Base-by-base conservation (phyloP, 306 rosid genomes). In the Chamaecrista fasciculata region DNA sequence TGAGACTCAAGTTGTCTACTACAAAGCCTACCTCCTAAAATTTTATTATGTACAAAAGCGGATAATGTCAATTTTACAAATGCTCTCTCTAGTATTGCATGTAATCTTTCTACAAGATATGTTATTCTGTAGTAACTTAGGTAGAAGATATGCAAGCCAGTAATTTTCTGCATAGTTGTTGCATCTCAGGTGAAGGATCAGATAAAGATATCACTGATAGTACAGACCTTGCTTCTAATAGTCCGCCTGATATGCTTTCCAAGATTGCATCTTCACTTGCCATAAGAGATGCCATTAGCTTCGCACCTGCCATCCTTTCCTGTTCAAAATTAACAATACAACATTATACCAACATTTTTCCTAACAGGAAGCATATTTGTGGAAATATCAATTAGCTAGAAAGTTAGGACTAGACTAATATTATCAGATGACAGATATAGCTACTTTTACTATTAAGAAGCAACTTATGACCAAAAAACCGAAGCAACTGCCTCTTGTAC, bases 281-380 rank as follows among this genome's bases (percentile, higher is more conserved):
- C 97, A 93, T 83, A 2, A 93, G 97, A 26, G 96, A 85, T 37
- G 93, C 96, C 84, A 93, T 78, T 64, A 93, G 78, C 89, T 83
- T 90, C 26, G 96, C 96, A 16, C 96, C 87, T 31, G 85, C 98
- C 84, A 90, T 70, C 78, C 84, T 90, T 79, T 90, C 98, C 96
- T 91, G 83, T 62, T 73, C 11, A 71, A 77, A 62, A 71, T 19
- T n/a, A 76, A 39, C 43, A 25, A 21, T 71, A 36, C 49, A 67
- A 40, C 7, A 56, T 36, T 59, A 48, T 25, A 8, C 33, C 4
- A 26, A 42, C 56, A 39, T 70, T 39, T 47, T 18, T 11, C 49
- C 9, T 28, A 67, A 48, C n/a, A 79, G 42, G 42, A 66, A 24
- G 57, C 9, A 66, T 42, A 47, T 72, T 24, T 7, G 15, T 23